Conservation (phyloP, 2,329 filamentous ascomycete genomes). For the Calonectria multiphialidica region DNA sequence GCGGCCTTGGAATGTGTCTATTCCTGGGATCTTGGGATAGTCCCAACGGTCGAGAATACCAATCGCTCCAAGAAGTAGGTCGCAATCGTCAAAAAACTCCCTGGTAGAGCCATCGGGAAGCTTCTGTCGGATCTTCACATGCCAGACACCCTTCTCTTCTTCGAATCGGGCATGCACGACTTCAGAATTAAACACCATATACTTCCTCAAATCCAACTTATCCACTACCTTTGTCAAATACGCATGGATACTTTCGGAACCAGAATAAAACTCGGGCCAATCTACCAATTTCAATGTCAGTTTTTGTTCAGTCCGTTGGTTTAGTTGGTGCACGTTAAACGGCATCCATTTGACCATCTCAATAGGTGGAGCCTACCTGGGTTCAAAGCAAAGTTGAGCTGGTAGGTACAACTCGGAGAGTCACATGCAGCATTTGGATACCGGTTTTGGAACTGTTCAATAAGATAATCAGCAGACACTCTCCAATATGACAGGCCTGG, state of each 20-base stretch:
- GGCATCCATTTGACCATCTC: no score
- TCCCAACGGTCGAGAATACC: slow-evolving; percentile 7
- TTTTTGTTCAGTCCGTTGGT: no score
- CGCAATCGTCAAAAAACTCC: background rate
- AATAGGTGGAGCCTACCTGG: no score
- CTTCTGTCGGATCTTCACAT: background rate
- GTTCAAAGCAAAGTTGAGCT: slow-evolving; percentile 4
- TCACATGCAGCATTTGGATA: slow-evolving; percentile 2
- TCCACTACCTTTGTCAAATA: background rate
- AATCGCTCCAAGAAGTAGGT: background rate
- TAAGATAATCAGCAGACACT: no score
- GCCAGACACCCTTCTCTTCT: background rate
- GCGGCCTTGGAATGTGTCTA: background rate
- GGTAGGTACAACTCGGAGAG: background rate
- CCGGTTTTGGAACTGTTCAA: background rate
- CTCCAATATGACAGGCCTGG: no score
- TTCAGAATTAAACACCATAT: background rate
- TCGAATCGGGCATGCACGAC: background rate
- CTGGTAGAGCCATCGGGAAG: background rate
- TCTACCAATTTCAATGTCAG: background rate
- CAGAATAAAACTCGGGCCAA: background rate
- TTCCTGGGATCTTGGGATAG: background rate
- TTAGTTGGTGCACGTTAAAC: no score
- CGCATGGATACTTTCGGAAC: background rate
- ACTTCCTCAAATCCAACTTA: background rate